These are phyloP conservation scores for Rosa chinensis DNA, from an alignment of 306 rosid genomes.

Conservation along the genomic window DNA sequence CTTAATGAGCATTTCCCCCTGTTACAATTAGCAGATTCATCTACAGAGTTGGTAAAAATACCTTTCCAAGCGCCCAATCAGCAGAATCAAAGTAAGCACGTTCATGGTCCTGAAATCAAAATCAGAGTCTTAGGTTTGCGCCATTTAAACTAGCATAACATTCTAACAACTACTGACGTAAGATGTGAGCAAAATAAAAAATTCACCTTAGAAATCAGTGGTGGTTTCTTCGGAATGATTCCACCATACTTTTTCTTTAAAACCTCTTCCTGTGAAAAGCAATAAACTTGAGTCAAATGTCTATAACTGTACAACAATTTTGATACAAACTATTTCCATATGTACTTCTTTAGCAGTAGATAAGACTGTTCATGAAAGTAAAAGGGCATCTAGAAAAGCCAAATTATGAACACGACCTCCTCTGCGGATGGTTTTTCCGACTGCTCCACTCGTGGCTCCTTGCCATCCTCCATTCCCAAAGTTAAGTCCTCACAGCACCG, in stretches of 20 bases:
- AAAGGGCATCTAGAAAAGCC: conserved; percentile 6
- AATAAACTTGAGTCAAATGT: conserved; percentile 28
- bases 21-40: conserved; percentile 15
- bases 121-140: conserved; percentile 22
- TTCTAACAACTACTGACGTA: not conserved
- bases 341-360: not conserved
- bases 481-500: conserved; percentile 38
- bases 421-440: conserved; percentile 40
- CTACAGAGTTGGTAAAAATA: conserved; percentile 26
- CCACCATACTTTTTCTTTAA: conserved; percentile 95
- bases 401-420: conserved; percentile 51
- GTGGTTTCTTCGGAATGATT: conserved; percentile 78
- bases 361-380: not conserved
- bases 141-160: not conserved
- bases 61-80: conserved; percentile 99
- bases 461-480: conserved; percentile 58
- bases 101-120: conserved; percentile 80
- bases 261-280: conserved; percentile 60
- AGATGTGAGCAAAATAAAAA: not conserved
- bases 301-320: not conserved
- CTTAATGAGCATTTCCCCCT: conserved; percentile 4
- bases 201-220: conserved; percentile 82
- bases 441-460: conserved; percentile 42
- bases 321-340: not conserved
- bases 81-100: conserved; percentile 98